Percentiles rank a stretch among this genome's conserved stretches.
Evolutionary conservation across 345 rosid species (phyloP).

Genomic region (Raphanus raphanistrum): DNA sequence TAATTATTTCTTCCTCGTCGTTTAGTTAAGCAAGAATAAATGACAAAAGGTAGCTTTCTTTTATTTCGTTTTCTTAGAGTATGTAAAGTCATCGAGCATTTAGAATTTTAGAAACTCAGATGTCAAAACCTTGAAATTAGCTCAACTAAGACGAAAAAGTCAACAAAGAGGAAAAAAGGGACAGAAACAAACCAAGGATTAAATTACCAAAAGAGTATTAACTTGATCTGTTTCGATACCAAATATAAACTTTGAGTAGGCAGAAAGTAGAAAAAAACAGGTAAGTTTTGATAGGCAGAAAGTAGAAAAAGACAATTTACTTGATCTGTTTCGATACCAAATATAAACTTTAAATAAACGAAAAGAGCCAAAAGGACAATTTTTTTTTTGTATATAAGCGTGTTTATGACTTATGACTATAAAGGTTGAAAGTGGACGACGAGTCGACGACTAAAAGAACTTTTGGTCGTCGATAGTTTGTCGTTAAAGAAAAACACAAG

Average conservation of each 20-base stretch:
- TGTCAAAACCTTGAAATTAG: background rate
- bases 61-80: too few species aligned
- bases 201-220: background rate
- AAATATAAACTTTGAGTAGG: background rate
- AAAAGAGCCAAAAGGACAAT: background rate
- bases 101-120: background rate
- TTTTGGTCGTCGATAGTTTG: conserved; percentile 26
- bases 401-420: background rate
- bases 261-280: too few species aligned
- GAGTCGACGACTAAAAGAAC: conserved; percentile 16
- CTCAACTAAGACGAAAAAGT: background rate
- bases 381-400: background rate
- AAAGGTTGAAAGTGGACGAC: background rate
- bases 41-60: too few species aligned
- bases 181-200: background rate
- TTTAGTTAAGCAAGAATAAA: background rate
- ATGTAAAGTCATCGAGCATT: background rate
- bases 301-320: background rate
- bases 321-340: background rate
- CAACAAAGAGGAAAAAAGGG: background rate
- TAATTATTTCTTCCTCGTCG: too few species aligned
- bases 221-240: background rate
- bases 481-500: background rate
- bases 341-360: background rate
- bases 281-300: background rate